Base-by-base conservation (phyloP, 1,139 yeast species). In the Candida labiduridarum region DNA sequence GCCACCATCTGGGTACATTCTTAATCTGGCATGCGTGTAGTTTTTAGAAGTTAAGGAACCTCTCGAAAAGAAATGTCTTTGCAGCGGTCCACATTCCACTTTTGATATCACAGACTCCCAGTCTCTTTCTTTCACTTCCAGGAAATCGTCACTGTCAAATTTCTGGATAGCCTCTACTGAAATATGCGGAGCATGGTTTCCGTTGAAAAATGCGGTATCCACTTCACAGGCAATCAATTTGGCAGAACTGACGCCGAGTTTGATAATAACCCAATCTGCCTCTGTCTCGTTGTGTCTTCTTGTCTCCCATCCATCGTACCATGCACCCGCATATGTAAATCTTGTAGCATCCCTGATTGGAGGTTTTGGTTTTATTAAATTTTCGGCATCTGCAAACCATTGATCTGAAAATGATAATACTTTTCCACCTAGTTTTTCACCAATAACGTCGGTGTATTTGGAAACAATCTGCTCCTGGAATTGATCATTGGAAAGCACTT, bases 251-350 rank as follows among this genome's bases (percentile, higher is more conserved):
- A 92, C 97, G 11, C 98, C 98, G 63, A 89, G 76, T 65, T 83
- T 79, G 67, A 92, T 72, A 39, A 89, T 75, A 29, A 88, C 97
- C 88, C 92, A 91, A 63, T 92, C 98, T 41, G 89, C 88, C 50
- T 84, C 90, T 53, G 77, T 87, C 1, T 82, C 71, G 68, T 92
- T 92, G 74, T 92, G 98, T 69, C 98, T 81, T 66, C 97, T 80
- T 19, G 98, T 91, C 69, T 92, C 98, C 98, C 98, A 92, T 14
- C 98, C 98, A 60, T 92, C 98, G 65, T 89, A 92, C 97, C 97
- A 91, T 5, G 96, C 96, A 49, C 98, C 98, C 4, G 92, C 82
- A 56, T 82, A 87, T 4, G 87, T 83, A 69, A 89, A 92, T 60
- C 80, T 76, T 16, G 91, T 85, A 19, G 89, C 87, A 62, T 89